phyloP scores from a whole-genome alignment of 176 grass and related monocot genomes.

The Juncus inflexus region DNA sequence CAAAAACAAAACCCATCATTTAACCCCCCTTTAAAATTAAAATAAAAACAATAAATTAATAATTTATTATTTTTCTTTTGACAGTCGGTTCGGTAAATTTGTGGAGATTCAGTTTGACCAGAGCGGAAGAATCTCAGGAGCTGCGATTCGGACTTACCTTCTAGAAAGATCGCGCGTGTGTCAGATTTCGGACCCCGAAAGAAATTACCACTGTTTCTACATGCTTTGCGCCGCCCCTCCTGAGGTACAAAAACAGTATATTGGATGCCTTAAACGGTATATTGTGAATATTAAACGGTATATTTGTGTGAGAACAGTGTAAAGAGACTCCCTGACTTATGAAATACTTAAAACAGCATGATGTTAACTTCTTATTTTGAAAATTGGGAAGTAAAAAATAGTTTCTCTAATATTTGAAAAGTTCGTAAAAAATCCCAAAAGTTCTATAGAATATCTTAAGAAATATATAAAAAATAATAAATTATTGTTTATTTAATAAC shows the following conservation, averaged over 20 bases:
- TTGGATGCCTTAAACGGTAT: no score
- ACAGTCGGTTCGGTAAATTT: slow-evolving; percentile 94
- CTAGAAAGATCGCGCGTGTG: slow-evolving; percentile 97
- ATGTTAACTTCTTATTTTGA: no score
- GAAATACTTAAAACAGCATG: no score
- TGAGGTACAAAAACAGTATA: slow-evolving; percentile 40
- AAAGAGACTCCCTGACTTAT: no score
- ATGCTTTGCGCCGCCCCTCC: slow-evolving; percentile 86
- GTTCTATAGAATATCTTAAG: no score
- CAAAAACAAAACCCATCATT: slow-evolving; percentile 13
- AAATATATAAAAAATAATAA: no score
- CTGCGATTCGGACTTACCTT: slow-evolving; percentile 86
- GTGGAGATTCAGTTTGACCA: slow-evolving; percentile 97
- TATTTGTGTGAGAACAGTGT: no score
- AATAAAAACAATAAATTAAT: slow-evolving; percentile 23
- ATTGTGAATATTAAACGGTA: no score
- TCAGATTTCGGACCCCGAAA: slow-evolving; percentile 87
- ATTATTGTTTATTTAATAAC: slow-evolving; percentile 15
- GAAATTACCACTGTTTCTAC: slow-evolving; percentile 99
- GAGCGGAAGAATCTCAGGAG: slow-evolving; percentile 80
- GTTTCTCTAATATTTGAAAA: no score
- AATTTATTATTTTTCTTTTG: slow-evolving; percentile 21
- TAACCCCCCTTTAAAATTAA: slow-evolving; percentile 1
- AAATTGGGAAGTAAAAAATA: no score
- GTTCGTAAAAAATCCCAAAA: no score